Evolutionary conservation across 2,329 filamentous ascomycete genomes (phyloP).

Genomic region (Beauveria asiatica): DNA sequence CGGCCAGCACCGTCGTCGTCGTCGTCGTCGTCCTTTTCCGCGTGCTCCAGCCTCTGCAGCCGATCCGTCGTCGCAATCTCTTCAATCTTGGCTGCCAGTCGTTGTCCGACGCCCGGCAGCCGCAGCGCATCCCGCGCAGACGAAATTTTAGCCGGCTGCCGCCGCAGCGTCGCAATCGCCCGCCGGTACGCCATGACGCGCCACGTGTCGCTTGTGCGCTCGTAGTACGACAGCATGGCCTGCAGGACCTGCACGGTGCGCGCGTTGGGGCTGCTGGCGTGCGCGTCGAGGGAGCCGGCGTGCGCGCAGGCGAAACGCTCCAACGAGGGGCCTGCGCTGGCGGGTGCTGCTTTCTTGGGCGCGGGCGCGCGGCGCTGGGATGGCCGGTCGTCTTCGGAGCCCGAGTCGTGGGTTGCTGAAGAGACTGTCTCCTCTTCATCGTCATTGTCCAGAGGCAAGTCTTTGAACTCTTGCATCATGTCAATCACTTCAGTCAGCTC

Average conservation of each 20-base stretch:
- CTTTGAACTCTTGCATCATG: slow-evolving; percentile 49
- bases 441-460: slow-evolving; percentile 47
- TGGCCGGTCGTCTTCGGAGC: slow-evolving; percentile 13
- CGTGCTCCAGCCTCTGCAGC: slow-evolving; percentile 63
- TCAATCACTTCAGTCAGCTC: slow-evolving; percentile 57
- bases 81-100: slow-evolving; percentile 77
- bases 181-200: slow-evolving; percentile 67
- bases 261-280: slow-evolving; percentile 57
- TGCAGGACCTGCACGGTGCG: slow-evolving; percentile 69
- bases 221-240: slow-evolving; percentile 72
- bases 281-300: slow-evolving; percentile 37
- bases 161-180: slow-evolving; percentile 63
- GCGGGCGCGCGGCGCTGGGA: neutral
- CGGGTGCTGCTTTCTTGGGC: slow-evolving; percentile 13
- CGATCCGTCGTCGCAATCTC: slow-evolving; percentile 73
- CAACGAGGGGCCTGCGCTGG: slow-evolving; percentile 18
- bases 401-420: slow-evolving; percentile 7
- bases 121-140: slow-evolving; percentile 57
- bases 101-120: slow-evolving; percentile 60
- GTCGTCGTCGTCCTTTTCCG: slow-evolving; percentile 42
- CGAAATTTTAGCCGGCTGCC: slow-evolving; percentile 44
- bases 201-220: slow-evolving; percentile 68
- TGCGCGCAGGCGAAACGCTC: slow-evolving; percentile 47
- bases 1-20: slow-evolving; percentile 33
- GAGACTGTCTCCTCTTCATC: slow-evolving; percentile 34